Base-by-base conservation (phyloP, 75 land plant species). In the Cupressus sempervirens region DNA sequence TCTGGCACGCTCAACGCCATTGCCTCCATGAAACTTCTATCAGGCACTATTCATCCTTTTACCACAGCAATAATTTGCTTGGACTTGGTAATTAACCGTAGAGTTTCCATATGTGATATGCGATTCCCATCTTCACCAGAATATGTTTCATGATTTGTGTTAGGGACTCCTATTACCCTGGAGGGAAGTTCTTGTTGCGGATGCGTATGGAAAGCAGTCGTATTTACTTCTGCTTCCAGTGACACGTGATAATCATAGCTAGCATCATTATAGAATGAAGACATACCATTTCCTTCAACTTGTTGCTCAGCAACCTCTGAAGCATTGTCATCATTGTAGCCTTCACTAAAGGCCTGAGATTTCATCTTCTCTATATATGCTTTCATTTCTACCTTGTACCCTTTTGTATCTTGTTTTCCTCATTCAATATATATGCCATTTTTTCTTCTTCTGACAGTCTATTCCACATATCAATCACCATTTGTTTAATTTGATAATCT, bases 171-270 rank as follows among this genome's bases (percentile, higher is more conserved):
- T 20, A 20, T 43, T 79, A 79, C 81, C 29, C 40, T 46, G 18
- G 81, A 43, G 3, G 48, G 32, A 43, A 79, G 18, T 43, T 46
- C 81, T 79, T n/a, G 81, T 43, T 79, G 81, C 29, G 43, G 81
- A 79, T 79, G 81, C n/a, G 48, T 9, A 79, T 79, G 81, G 81
- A 79, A 79, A 43, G 45, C 18, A 46, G 45, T 79, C 26, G 83
- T 23, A 50, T 85, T 83, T 54, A 29, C 20, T 52, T 53, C 86
- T 41, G 41, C 86, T 26, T 85, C 86, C 83, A 85, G 36, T 15
- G 86, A 85, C 58, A 85, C 86, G 62, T 85, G 86, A 34, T 85
- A 85, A 80, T 85, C 86, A 52, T 56, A 82, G 43, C 70, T 85
- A 82, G 10, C 83, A 52, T 85, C 83, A 80, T 85, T n/a, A 32